Conservation (phyloP, 2,329 filamentous ascomycete genomes). For the Hansfordia pulvinata region DNA sequence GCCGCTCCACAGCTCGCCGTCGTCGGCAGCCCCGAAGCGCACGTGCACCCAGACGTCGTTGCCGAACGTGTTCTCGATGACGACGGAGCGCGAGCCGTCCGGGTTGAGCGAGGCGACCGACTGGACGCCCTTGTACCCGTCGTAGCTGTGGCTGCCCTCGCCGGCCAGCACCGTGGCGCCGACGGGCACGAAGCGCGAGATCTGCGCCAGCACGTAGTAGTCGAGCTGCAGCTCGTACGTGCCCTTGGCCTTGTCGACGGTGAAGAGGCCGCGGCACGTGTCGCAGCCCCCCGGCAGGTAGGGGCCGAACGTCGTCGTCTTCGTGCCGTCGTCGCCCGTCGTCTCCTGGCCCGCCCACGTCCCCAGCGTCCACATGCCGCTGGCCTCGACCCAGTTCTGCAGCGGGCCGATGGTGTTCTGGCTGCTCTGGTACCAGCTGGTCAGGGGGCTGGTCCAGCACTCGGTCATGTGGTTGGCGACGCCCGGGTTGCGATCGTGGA, state of each 20-base stretch:
- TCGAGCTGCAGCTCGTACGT: constrained; percentile 31
- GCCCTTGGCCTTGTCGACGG: constrained; percentile 31
- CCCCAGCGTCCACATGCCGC: constrained; percentile 29
- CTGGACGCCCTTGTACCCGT: constrained; percentile 23
- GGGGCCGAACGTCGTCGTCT: no score
- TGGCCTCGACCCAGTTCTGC: constrained; percentile 31
- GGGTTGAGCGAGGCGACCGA: constrained; percentile 31
- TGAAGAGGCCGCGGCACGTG: constrained; percentile 37
- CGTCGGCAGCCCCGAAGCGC: constrained; percentile 14
- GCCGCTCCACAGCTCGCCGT: constrained; percentile 24
- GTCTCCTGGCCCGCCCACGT: constrained; percentile 19
- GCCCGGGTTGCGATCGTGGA: constrained; percentile 23
- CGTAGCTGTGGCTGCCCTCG: constrained; percentile 28
- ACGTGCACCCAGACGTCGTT: constrained; percentile 29
- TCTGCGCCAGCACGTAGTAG: constrained; percentile 41
- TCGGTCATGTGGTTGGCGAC: constrained; percentile 33
- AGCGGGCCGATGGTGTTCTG: constrained; percentile 29
- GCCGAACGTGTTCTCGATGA: constrained; percentile 30
- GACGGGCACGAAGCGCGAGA: constrained; percentile 30
- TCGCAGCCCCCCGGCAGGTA: constrained; percentile 25
- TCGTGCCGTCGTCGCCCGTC: constrained; percentile 17
- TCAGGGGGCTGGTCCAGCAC: constrained; percentile 25
- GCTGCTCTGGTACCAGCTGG: constrained; percentile 21
- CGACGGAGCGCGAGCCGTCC: constrained; percentile 27
- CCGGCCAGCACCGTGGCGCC: constrained; percentile 27